Base-by-base conservation (phyloP, 768 basidiomycete species). In the Lepiota brunneoincarnata region DNA sequence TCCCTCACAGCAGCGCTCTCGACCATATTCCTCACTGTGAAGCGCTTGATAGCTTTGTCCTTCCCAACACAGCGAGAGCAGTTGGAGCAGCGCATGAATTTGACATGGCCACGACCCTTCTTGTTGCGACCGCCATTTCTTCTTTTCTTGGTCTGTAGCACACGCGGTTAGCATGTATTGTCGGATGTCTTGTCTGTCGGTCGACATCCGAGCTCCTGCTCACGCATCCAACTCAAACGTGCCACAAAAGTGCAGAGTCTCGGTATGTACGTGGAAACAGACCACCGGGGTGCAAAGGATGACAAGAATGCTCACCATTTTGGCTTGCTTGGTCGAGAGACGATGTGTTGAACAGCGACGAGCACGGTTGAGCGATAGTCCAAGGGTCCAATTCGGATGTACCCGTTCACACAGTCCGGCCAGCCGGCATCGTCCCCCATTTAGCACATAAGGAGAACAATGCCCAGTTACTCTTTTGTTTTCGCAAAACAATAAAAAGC, bases 1-100 rank as follows among this genome's bases (percentile, higher is more conserved):
- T 99, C 97, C 60, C 95, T 82, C 63, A 98, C 92, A 51, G 96
- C 96, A 41, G 97, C 97, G 68, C 91, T 91, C 83, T 98, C 96
- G 55, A 99, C 94, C 92, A 98, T 98, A 86, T 99, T 99, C 75
- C 94, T 86, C 68, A 98, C 96, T 36, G 95, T 97, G 84, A 96
- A 96, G 49, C 97, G 83, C 80, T 97, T 97, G 88, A 98, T 97
- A 62, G 96, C 96, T 84, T 98, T 98, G 81, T 98, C 96, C 82
- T 98, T 98, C 63, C 81, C 88, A 55, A 97, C 94, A 71, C 92
- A 94, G 63, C 97, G 91, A 68, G 93, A 93, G 84, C 97, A 99
- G 86, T 99, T 99, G 63, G 94, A 95, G 83, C 97, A 99, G 66
- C 97, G 90, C 69, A 99, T 83, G 72, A 91, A 92, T 59, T 74